Percentiles rank a stretch among this genome's conserved stretches.
Evolutionary conservation across 2,329 filamentous ascomycete species (phyloP).

Genomic region (Alternaria sp.): DNA sequence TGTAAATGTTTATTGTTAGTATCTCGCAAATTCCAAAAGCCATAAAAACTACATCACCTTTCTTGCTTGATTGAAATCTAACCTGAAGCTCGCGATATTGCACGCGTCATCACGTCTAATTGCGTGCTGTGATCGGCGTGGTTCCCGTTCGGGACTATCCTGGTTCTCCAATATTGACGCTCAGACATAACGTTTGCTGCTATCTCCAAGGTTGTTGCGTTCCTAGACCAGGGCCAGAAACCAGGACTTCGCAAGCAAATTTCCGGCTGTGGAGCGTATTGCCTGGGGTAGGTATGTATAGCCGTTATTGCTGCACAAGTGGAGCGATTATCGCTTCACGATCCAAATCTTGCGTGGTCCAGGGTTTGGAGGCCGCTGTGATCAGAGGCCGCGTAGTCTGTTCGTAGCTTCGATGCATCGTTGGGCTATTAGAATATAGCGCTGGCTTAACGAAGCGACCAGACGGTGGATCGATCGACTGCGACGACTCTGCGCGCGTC

Average conservation of each 20-base stretch:
- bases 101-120: background rate
- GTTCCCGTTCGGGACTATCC: background rate
- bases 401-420: background rate
- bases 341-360: background rate
- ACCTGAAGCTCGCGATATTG: background rate
- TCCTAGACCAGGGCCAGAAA: background rate
- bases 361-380: background rate
- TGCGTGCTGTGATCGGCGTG: background rate
- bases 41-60: constrained; percentile 1
- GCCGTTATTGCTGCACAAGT: background rate
- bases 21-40: constrained; percentile 10
- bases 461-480: background rate
- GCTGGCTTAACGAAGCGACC: background rate
- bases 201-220: background rate
- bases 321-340: background rate
- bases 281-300: background rate
- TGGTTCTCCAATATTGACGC: background rate
- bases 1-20: constrained; percentile 36
- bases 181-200: background rate
- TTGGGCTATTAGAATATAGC: background rate
- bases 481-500: background rate
- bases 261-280: background rate
- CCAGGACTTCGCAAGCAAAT: background rate
- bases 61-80: background rate
- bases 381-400: background rate